Conservation (phyloP, 2,329 filamentous ascomycete genomes). For the Phaeophleospora eucalypticola region DNA sequence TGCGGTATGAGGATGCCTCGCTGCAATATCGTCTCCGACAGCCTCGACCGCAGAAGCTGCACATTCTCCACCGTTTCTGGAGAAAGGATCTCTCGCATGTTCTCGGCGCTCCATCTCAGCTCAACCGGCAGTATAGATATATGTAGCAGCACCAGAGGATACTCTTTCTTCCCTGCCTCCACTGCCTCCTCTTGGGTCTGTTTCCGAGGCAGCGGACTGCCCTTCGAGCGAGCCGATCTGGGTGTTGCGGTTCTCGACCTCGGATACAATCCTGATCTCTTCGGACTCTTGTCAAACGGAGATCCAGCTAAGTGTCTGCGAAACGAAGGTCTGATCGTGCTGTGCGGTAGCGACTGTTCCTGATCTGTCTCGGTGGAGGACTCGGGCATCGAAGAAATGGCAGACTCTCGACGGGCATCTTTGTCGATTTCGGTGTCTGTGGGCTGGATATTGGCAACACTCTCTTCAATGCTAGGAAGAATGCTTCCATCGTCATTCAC, state of each 20-base stretch:
- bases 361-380: conserved; percentile 27
- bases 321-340: conserved; percentile 61
- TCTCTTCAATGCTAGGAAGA: conserved; percentile 3
- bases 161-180: conserved; percentile 20
- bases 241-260: conserved; percentile 50
- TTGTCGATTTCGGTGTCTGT: conserved; percentile 10
- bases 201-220: conserved; percentile 46
- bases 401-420: conserved; percentile 24
- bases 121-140: conserved; percentile 69
- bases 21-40: conserved; percentile 69
- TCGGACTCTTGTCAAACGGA: conserved; percentile 49
- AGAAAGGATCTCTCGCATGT: conserved; percentile 50
- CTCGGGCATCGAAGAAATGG: conserved; percentile 33
- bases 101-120: conserved; percentile 54
- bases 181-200: conserved; percentile 11
- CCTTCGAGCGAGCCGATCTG: conserved; percentile 36
- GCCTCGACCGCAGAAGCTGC: conserved; percentile 64
- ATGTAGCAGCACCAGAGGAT: conserved; percentile 72
- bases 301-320: conserved; percentile 58
- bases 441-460: conserved; percentile 8
- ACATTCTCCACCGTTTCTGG: conserved; percentile 55
- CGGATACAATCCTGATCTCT: conserved; percentile 18
- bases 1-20: conserved; percentile 72
- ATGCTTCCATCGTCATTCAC: neutral
- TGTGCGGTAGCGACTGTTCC: conserved; percentile 25